Evolutionary conservation across 768 basidiomycete species (phyloP).

Genomic region (Hypholoma fasciculare): DNA sequence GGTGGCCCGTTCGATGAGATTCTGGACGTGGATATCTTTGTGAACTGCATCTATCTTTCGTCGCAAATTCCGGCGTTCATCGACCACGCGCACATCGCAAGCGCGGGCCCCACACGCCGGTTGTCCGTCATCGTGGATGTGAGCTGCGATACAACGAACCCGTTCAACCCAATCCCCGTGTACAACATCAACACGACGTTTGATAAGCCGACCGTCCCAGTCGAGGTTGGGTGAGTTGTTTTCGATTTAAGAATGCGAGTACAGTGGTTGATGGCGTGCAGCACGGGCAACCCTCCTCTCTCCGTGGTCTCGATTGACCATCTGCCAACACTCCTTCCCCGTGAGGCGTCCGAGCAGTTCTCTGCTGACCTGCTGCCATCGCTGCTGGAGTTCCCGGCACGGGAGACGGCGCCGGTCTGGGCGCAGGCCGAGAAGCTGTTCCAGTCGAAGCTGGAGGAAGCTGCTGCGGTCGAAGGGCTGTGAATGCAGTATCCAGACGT

Average conservation of each 20-base stretch:
- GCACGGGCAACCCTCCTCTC: constrained; percentile 64
- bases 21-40: constrained; percentile 93
- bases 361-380: constrained; percentile 85
- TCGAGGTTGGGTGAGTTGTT: constrained; percentile 68
- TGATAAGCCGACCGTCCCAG: constrained; percentile 85
- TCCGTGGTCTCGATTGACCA: constrained; percentile 96
- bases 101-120: constrained; percentile 65
- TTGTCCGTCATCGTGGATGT: constrained; percentile 92
- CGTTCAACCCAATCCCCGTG: constrained; percentile 96
- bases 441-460: constrained; percentile 52
- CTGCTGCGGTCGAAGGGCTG: constrained; percentile 38
- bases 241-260: constrained; percentile 12
- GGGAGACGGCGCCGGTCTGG: constrained; percentile 78
- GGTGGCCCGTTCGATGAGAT: constrained; percentile 97
- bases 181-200: constrained; percentile 95
- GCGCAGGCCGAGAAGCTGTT: constrained; percentile 83
- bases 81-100: constrained; percentile 65
- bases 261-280: constrained; percentile 23
- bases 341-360: constrained; percentile 97
- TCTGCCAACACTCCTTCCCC: constrained; percentile 89
- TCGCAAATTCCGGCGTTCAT: constrained; percentile 84
- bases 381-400: constrained; percentile 74
- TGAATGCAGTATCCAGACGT: constrained; percentile 11
- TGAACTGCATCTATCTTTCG: constrained; percentile 99
- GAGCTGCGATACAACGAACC: constrained; percentile 98